Conservation (phyloP, 208 protist genomes). For the Polymyxa betae region DNA sequence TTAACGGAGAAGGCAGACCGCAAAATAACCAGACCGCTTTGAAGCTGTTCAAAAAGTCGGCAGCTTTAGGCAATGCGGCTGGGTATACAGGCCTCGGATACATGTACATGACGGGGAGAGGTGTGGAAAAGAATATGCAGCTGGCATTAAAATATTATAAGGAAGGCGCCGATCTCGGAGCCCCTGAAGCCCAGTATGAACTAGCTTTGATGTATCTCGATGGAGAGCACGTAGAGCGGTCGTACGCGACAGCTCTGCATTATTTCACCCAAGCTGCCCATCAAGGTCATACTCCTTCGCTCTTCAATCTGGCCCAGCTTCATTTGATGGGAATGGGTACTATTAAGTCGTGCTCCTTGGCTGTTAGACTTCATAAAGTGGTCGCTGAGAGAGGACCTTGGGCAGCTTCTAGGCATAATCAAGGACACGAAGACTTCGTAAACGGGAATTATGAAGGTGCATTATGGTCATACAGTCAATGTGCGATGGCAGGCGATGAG, state of each 20-base stretch:
- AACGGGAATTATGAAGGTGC: not conserved
- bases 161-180: not conserved
- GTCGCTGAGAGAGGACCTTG: not conserved
- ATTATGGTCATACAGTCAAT: not conserved
- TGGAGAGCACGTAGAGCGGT: not conserved
- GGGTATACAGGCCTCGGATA: not conserved
- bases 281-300: not conserved
- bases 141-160: not conserved
- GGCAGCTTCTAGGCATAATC: not conserved
- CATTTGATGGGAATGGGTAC: not conserved
- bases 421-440: not conserved
- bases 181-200: not conserved
- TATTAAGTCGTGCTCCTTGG: not conserved
- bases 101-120: not conserved
- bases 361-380: not conserved
- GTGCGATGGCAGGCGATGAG: not conserved
- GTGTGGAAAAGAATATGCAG: not conserved
- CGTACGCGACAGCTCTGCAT: not conserved
- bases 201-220: not conserved
- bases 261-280: not conserved
- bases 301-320: not conserved
- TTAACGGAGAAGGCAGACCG: not conserved
- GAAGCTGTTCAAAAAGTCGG: not conserved
- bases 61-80: not conserved
- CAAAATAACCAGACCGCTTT: not conserved